Conservation (phyloP, 805 yeast species). For the Tetrapisispora nanseiensis region DNA sequence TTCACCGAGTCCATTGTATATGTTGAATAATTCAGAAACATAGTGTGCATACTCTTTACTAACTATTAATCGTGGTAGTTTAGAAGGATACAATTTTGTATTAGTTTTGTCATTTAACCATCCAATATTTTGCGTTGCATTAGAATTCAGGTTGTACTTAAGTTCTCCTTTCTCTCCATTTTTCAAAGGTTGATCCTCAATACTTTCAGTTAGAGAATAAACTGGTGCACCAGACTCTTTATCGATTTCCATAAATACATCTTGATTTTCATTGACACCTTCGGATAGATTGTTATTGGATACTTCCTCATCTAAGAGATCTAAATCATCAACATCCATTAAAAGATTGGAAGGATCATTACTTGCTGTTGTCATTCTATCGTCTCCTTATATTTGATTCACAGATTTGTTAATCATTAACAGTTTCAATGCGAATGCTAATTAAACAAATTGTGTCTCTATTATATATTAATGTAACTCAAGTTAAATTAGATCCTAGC, state of each 20-base stretch:
- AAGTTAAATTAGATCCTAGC: too few species aligned
- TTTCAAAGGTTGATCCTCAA: slow-evolving; percentile 10
- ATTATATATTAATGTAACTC: too few species aligned
- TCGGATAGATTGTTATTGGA: neutral
- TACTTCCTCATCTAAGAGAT: slow-evolving; percentile 14
- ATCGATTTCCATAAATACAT: slow-evolving; percentile 15
- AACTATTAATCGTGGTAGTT: slow-evolving; percentile 32
- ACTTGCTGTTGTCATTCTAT: neutral
- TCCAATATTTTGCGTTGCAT: slow-evolving; percentile 35
- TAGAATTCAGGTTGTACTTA: slow-evolving; percentile 35
- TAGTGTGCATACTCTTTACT: slow-evolving; percentile 38
- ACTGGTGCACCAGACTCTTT: slow-evolving; percentile 16
- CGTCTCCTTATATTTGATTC: too few species aligned
- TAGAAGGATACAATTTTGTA: slow-evolving; percentile 33
- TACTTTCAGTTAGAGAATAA: slow-evolving; percentile 10
- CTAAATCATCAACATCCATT: slow-evolving; percentile 24
- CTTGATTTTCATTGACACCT: slow-evolving; percentile 11
- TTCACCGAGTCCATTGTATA: slow-evolving; percentile 39
- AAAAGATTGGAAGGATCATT: slow-evolving; percentile 7
- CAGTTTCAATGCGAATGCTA: too few species aligned
- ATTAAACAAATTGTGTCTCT: too few species aligned
- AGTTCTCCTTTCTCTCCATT: slow-evolving; percentile 14
- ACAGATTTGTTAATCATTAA: too few species aligned
- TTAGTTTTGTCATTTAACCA: slow-evolving; percentile 33
- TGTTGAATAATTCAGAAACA: slow-evolving; percentile 41